Evolutionary conservation across 495 filamentous ascomycete species (phyloP).

Genomic region (Xylaria palmicola): DNA sequence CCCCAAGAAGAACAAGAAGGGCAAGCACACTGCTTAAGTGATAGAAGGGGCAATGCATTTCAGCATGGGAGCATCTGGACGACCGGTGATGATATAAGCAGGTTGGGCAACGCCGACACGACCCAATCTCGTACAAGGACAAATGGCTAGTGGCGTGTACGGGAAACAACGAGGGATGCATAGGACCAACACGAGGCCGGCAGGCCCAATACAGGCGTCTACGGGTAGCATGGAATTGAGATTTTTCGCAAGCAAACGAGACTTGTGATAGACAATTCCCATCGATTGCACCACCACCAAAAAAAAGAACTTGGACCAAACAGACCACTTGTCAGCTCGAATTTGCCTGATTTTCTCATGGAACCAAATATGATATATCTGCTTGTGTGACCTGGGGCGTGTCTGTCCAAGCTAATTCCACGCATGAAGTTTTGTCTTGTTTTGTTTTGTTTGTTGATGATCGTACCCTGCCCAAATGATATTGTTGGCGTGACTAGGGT

Average conservation of each 20-base stretch:
- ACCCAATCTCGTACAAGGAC: slow-evolving; percentile 4
- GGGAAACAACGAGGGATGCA: slow-evolving; percentile 15
- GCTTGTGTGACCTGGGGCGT: not conserved
- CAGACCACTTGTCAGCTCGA: not conserved
- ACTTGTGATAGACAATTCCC: slow-evolving; percentile 32
- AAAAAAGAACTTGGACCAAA: slow-evolving; percentile 20
- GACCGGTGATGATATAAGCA: slow-evolving; percentile 24
- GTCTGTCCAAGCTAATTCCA: not conserved
- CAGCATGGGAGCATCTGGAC: slow-evolving; percentile 17
- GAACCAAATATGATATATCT: not conserved
- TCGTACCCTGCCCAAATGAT: not conserved
- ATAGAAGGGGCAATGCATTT: not conserved
- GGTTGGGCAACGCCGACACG: slow-evolving; percentile 24
- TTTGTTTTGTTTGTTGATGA: not conserved
- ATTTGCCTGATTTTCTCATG: not conserved
- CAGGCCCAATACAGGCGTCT: slow-evolving; percentile 34
- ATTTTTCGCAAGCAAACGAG: slow-evolving; percentile 24
- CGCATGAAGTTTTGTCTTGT: not conserved
- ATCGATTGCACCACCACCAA: slow-evolving; percentile 29
- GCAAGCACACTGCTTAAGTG: slow-evolving; percentile 35
- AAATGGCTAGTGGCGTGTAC: slow-evolving; percentile 13
- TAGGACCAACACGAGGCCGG: slow-evolving; percentile 12
- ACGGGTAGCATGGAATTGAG: slow-evolving; percentile 41
- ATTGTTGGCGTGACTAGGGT: not conserved
- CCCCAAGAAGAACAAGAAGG: slow-evolving; percentile 52